Percentiles rank a stretch among this genome's conserved stretches.
Conservation (phyloP, 2,329 filamentous ascomycete species). For the Hypoxylon sp. region DNA sequence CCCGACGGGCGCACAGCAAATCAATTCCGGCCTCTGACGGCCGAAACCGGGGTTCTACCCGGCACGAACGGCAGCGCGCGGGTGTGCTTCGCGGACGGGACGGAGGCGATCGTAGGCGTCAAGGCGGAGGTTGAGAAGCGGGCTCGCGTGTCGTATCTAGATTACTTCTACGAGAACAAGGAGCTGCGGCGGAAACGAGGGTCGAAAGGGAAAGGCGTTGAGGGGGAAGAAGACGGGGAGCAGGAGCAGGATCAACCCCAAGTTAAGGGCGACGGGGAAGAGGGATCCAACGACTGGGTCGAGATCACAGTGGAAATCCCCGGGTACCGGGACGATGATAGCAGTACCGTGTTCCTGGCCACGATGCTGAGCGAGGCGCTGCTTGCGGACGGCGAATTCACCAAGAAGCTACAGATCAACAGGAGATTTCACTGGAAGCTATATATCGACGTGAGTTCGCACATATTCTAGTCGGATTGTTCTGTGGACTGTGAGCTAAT, state of each 20-base stretch:
- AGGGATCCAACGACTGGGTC: constrained; percentile 79
- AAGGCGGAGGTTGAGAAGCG: constrained; percentile 93
- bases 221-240: constrained; percentile 46
- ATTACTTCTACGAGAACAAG: constrained; percentile 43
- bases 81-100: constrained; percentile 94
- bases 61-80: constrained; percentile 92
- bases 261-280: constrained; percentile 42
- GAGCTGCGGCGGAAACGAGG: constrained; percentile 50
- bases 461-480: neutral
- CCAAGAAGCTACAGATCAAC: constrained; percentile 87
- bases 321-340: constrained; percentile 90
- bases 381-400: constrained; percentile 78
- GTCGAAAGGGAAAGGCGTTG: constrained; percentile 43
- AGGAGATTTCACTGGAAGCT: constrained; percentile 94
- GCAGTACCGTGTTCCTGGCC: constrained; percentile 86
- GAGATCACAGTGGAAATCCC: constrained; percentile 94
- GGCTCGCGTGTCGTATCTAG: constrained; percentile 49
- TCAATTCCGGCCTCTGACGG: constrained; percentile 91
- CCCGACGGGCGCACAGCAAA: constrained; percentile 86
- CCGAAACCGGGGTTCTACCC: constrained; percentile 91
- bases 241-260: constrained; percentile 44
- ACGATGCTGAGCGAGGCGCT: constrained; percentile 92
- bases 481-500: constrained; percentile 19
- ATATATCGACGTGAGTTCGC: constrained; percentile 86
- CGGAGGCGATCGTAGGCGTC: constrained; percentile 94